Percentiles rank a stretch among this genome's conserved stretches.
Evolutionary conservation across 192 early-diverging fungal genomes (phyloP).

Genomic region (Funneliformis mosseae): DNA sequence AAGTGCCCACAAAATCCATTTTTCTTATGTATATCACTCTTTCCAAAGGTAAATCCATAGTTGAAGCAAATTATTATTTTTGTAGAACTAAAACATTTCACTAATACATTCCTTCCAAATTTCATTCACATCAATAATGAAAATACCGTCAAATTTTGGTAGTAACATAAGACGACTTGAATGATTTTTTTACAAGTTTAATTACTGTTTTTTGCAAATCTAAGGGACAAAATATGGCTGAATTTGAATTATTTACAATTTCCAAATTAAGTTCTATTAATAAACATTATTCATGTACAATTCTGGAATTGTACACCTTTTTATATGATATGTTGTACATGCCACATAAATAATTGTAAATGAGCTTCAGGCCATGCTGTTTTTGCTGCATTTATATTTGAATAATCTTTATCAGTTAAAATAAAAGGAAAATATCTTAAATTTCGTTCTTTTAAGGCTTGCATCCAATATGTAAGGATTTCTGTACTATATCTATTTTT

Average conservation of each 20-base stretch:
- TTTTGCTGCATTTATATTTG: conserved; percentile 12
- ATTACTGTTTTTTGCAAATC: neutral
- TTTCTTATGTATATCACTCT: neutral
- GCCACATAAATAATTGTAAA: conserved; percentile 3
- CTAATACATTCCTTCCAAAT: neutral
- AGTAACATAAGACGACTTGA: neutral
- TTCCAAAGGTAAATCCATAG: neutral
- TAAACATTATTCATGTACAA: neutral
- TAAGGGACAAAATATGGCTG: neutral
- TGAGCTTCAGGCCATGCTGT: conserved; percentile 1
- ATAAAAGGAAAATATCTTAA: neutral
- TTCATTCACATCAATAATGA: neutral
- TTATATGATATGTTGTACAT: neutral
- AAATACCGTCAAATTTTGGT: neutral
- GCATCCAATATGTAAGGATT: neutral
- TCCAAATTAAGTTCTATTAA: neutral
- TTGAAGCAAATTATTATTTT: neutral
- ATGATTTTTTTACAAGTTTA: neutral
- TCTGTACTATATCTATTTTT: neutral
- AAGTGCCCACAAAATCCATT: neutral
- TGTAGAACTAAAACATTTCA: neutral
- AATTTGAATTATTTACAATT: neutral
- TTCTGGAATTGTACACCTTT: neutral
- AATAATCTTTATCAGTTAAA: neutral
- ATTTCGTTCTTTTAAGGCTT: neutral